Conservation (phyloP, 176 grass and related monocot genomes). For the Saccharum spontaneum region DNA sequence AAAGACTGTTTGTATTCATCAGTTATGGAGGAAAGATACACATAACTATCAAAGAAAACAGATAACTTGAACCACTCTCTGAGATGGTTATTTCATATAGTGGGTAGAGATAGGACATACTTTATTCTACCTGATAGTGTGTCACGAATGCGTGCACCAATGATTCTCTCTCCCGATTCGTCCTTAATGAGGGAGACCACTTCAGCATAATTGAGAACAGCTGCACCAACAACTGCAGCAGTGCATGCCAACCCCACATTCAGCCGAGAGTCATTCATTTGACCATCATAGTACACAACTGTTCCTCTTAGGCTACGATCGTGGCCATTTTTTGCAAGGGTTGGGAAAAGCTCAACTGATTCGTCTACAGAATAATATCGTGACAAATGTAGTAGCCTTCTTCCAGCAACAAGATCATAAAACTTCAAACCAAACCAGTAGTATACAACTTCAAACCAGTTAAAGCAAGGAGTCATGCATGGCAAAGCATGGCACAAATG, state of each 20-base stretch:
- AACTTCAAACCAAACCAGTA: slow-evolving; percentile 93
- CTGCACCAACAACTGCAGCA: slow-evolving; percentile 75
- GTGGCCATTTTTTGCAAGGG: slow-evolving; percentile 64
- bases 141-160: slow-evolving; percentile 77
- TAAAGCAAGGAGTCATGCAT: slow-evolving; percentile 99
- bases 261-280: slow-evolving; percentile 92
- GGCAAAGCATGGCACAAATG: slow-evolving; percentile 89
- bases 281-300: slow-evolving; percentile 94
- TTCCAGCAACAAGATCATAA: slow-evolving; percentile 91
- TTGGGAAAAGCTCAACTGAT: slow-evolving; percentile 89
- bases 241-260: slow-evolving; percentile 95
- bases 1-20: background rate
- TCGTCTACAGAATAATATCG: slow-evolving; percentile 94
- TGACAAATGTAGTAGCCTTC: slow-evolving; percentile 84
- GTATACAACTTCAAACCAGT: slow-evolving; percentile 93
- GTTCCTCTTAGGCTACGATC: slow-evolving; percentile 82
- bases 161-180: slow-evolving; percentile 64
- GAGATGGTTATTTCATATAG: slow-evolving; percentile 1
- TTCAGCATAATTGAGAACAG: slow-evolving; percentile 93
- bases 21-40: background rate
- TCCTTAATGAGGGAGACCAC: slow-evolving; percentile 88
- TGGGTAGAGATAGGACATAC: slow-evolving; percentile 32
- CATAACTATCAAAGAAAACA: background rate
- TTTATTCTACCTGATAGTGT: slow-evolving; percentile 85
- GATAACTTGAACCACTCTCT: slow-evolving; percentile 10